These are phyloP conservation scores for Ophiostoma sp. DNA, from an alignment of 2,329 filamentous ascomycete species.

Conservation along the genomic window DNA sequence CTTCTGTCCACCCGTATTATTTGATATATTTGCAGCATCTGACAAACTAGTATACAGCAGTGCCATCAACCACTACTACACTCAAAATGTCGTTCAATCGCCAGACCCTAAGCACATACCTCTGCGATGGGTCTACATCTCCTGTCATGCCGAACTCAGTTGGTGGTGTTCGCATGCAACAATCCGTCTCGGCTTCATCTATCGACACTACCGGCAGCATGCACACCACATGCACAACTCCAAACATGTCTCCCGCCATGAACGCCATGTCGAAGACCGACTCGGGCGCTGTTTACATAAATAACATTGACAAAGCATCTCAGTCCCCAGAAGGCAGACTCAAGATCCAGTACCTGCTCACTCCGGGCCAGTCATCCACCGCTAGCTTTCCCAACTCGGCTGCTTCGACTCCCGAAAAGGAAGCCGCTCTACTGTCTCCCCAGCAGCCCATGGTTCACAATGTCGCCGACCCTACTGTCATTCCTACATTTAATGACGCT, in stretches of 20 bases:
- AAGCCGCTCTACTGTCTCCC: background rate
- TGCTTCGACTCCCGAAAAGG: background rate
- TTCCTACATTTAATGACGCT: background rate
- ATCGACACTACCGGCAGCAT: background rate
- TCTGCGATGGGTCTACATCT: background rate
- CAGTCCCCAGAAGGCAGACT: background rate
- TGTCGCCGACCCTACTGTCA: constrained; percentile 1
- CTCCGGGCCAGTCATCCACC: background rate
- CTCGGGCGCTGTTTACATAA: background rate
- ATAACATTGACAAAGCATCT: background rate
- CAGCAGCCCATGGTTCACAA: background rate
- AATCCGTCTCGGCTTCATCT: constrained; percentile 22
- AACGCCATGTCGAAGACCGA: background rate
- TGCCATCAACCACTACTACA: background rate
- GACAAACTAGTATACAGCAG: background rate
- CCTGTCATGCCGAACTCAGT: background rate
- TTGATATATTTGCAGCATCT: background rate
- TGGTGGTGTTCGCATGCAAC: constrained; percentile 24
- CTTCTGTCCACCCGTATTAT: too few relatives aligned
- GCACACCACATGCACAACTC: constrained; percentile 11
- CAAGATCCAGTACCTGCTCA: constrained; percentile 14
- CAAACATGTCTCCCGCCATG: constrained; percentile 14
- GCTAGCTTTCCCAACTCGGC: background rate
- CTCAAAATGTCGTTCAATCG: background rate
- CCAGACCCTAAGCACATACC: background rate